Percentiles rank a stretch among this genome's conserved stretches.
Conservation (phyloP, 2,329 filamentous ascomycete genomes). For the Cladophialophora chaetospira region DNA sequence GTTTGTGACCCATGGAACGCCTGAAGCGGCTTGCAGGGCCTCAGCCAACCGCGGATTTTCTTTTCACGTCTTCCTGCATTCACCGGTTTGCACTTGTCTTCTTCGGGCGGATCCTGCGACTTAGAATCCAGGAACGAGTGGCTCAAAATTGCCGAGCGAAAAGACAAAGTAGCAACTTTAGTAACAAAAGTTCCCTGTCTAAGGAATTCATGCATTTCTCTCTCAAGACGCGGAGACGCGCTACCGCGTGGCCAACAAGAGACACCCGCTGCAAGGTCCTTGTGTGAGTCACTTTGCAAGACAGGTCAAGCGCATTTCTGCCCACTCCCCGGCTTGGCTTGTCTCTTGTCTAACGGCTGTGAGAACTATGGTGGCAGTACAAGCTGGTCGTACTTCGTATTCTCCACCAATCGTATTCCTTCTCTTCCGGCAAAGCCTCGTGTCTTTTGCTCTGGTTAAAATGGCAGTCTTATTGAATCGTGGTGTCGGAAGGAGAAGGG, state of each 20-base stretch:
- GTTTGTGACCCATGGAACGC: slow-evolving; percentile 10
- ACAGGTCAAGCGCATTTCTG: not conserved
- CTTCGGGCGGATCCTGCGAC: not conserved
- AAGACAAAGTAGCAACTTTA: slow-evolving; percentile 2
- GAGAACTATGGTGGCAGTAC: no score
- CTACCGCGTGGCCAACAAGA: not conserved
- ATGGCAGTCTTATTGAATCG: no score
- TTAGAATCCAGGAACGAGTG: not conserved
- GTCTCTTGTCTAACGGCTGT: no score
- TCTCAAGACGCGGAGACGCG: not conserved
- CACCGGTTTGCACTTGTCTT: slow-evolving; percentile 11
- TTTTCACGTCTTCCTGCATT: slow-evolving; percentile 6
- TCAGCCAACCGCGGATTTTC: slow-evolving; percentile 6
- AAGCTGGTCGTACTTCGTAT: no score
- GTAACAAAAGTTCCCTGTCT: not conserved
- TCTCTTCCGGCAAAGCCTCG: slow-evolving; percentile 9
- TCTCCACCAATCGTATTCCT: slow-evolving; percentile 7
- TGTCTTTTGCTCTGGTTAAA: not conserved
- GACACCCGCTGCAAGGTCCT: not conserved
- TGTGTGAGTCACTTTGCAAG: not conserved
- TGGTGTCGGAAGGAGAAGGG: not conserved
- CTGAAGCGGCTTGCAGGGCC: slow-evolving; percentile 15
- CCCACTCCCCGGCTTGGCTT: no score
- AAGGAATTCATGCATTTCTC: not conserved
- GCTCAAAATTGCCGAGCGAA: not conserved